phyloP scores from a whole-genome alignment of 495 filamentous ascomycete genomes.

The Pyrenopolyporus hunteri region DNA sequence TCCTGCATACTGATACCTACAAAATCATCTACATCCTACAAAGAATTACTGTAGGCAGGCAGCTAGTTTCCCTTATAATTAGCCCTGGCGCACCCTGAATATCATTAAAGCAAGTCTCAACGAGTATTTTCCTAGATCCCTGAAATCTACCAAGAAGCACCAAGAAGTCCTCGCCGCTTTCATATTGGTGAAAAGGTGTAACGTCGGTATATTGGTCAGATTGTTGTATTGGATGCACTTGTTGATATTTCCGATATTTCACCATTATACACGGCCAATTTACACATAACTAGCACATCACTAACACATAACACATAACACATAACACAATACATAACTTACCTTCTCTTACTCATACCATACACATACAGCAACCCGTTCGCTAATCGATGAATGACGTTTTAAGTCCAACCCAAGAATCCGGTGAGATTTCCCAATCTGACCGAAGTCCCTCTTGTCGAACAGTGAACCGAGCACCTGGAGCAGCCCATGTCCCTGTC shows the following conservation, averaged over 20 bases:
- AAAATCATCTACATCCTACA: conserved; percentile 30
- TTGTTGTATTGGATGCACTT: no score
- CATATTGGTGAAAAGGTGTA: neutral
- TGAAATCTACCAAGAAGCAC: conserved; percentile 10
- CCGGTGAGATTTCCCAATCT: conserved; percentile 13
- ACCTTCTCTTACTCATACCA: no score
- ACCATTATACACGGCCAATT: no score
- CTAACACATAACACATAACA: no score
- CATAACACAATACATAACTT: no score
- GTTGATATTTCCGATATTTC: no score
- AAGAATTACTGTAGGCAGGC: neutral
- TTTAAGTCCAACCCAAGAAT: conserved; percentile 7
- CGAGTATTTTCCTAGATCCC: neutral
- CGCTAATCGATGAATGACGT: neutral
- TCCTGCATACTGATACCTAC: conserved; percentile 5
- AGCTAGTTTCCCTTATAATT: conserved; percentile 13
- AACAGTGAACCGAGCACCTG: conserved; percentile 23
- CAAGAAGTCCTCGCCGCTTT: conserved; percentile 16
- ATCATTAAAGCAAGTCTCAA: neutral
- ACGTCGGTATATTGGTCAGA: conserved; percentile 1
- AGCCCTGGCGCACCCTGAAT: neutral
- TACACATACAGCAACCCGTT: no score
- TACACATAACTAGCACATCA: no score
- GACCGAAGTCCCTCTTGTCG: conserved; percentile 6
- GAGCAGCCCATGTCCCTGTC: conserved; percentile 30